Conservation (phyloP, 2,329 filamentous ascomycete genomes). For the Scytalidium sp. region DNA sequence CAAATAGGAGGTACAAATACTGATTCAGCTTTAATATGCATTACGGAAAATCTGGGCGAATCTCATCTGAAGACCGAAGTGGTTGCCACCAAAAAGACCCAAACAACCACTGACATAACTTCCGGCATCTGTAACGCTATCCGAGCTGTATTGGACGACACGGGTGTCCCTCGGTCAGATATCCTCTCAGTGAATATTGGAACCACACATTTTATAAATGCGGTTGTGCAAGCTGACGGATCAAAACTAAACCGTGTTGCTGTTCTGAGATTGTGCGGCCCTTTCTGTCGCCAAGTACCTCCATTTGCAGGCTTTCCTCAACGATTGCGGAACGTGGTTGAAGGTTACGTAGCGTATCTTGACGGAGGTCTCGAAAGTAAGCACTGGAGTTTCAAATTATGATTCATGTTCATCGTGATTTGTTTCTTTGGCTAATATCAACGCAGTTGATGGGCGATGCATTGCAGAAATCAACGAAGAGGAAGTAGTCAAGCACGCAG, state of each 20-base stretch:
- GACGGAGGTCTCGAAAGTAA: constrained; percentile 33
- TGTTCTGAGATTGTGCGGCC: constrained; percentile 45
- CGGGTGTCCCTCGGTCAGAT: constrained; percentile 8
- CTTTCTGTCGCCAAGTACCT: constrained; percentile 45
- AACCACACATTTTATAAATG: constrained; percentile 48
- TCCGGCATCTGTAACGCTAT: constrained; percentile 20
- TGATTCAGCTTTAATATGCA: constrained; percentile 35
- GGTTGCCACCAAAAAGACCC: constrained; percentile 19
- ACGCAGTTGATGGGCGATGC: constrained; percentile 29
- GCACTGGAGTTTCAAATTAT: no score
- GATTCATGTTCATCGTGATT: no score
- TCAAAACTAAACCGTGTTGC: constrained; percentile 48
- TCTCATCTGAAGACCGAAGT: not conserved
- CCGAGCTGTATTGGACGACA: constrained; percentile 14
- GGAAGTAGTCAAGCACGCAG: constrained; percentile 13
- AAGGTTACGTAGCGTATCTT: constrained; percentile 46
- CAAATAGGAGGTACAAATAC: constrained; percentile 28
- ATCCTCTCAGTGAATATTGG: constrained; percentile 21
- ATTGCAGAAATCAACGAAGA: constrained; percentile 38
- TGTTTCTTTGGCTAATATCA: not conserved
- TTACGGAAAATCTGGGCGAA: not conserved
- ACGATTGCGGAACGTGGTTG: constrained; percentile 40
- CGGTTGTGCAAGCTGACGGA: constrained; percentile 46
- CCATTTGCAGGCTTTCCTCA: constrained; percentile 47
- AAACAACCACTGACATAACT: constrained; percentile 30